Evolutionary conservation across 139 green algal genomes (phyloP), one percentile per base, ranked within the genome.

Genomic region (Haematococcus lacustris): DNA sequence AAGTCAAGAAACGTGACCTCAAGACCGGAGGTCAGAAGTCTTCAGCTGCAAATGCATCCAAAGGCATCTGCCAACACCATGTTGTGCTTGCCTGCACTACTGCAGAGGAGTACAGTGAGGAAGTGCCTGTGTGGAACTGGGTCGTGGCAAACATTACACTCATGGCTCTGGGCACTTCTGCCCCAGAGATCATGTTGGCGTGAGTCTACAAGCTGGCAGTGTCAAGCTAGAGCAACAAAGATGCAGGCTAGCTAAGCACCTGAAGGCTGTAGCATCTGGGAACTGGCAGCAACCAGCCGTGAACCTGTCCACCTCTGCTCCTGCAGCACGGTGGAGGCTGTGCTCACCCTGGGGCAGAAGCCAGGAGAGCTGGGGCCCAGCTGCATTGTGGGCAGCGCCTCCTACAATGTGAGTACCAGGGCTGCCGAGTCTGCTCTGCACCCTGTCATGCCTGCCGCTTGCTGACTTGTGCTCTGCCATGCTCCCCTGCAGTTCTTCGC

Each of bases 371-470:
- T 87, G 9, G 82, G 82, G 2, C 74, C 82, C n/a, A 59, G 50
- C 4, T 80, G 69, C 61, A 87, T 87, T 47, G 76, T 84, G 30
- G 82, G 82, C 3, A 73, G 37, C 39, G 78, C 78, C 5, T 70
- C 76, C 1, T 87, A 83, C 73, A 87, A 87, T 67, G 53, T 85
- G 38, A 70, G 64, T n/a, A n/a, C n/a, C n/a, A n/a, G n/a, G n/a
- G n/a, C n/a, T n/a, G n/a, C n/a, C n/a, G n/a, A n/a, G n/a, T n/a
- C n/a, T n/a, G n/a, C n/a, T n/a, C n/a, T n/a, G n/a, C n/a, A n/a
- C 23, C 57, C 25, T 30, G 5, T 65, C 23, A 65, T 65, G 23
- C 57, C 57, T 65, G 32, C 21, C 21, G 5, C 57, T 13, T 13
- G 47, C 21, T 13, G 13, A 57, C 47, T 21, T 21, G 47, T 57